Base-by-base conservation (phyloP, 2,329 filamentous ascomycete species). In the Aurifilum marmelostoma region DNA sequence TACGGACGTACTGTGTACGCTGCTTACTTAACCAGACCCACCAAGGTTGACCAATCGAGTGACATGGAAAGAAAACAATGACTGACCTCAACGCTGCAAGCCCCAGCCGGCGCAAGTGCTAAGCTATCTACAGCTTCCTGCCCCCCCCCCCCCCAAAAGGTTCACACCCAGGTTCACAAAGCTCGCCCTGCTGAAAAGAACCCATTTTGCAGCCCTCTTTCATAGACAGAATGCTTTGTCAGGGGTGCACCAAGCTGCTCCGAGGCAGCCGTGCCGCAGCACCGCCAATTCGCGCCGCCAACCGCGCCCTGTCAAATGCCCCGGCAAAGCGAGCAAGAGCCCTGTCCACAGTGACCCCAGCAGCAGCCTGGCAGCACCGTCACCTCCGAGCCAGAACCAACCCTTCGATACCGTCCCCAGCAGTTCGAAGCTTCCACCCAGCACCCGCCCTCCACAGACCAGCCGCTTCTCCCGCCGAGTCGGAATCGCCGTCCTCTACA, bases 361-460 rank as follows among this genome's bases (percentile, higher is more conserved):
- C 47, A 16, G 27, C 34, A 39, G 39, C 56, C 56, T 27, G 41
- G 54, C 68, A 41, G 63, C 47, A n/a, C 18, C 6, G 1, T 8
- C 32, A 63, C 39, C 41, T 50, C 2, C 37, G 21, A 24, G 14
- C 47, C 7, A 41, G 21, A 39, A 21, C 16, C 12, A 16, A 16
- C n/a, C 50, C 21, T 14, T 58, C 63, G 11, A 34, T 52, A 32
- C 41, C 8, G 27, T 37, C 24, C 2, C 27, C 64, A 39, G 16
- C 29, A 11, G 50, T 4, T 2, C 59, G 50, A 52, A 32, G 27
- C 12, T 32, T 47, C 34, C 66, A 69, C 60, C 77, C 76, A 50
- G 77, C 76, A 12, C 67, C 76, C 11, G 69, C 76, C 1, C 67
- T 76, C 58, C 66, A 72, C 16, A 71, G 75, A 39, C 62, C 75